phyloP scores from a whole-genome alignment of 192 early-diverging fungal species.

The Coemansia nantahalensis region DNA sequence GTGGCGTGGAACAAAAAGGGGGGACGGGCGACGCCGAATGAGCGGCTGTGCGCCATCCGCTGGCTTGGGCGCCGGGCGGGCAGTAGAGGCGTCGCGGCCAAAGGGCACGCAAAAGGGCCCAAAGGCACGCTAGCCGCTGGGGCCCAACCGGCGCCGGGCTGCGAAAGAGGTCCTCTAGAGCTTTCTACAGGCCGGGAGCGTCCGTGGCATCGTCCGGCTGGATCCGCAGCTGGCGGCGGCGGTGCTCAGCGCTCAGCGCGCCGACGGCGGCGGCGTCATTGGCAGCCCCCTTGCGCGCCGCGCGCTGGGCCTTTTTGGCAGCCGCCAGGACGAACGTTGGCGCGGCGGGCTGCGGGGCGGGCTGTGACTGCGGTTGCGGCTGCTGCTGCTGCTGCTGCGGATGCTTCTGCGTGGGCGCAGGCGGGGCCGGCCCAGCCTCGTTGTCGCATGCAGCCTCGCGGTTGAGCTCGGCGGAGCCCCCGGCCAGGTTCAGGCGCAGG shows the following conservation, averaged over 20 bases:
- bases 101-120: too few species aligned
- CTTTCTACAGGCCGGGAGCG: background rate
- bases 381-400: background rate
- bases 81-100: too few species aligned
- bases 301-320: slow-evolving; percentile 2
- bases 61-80: too few species aligned
- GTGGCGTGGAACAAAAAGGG: too few species aligned
- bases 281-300: background rate
- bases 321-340: slow-evolving; percentile 31
- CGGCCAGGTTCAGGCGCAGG: slow-evolving; percentile 28
- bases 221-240: slow-evolving; percentile 32
- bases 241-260: slow-evolving; percentile 7
- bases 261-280: background rate
- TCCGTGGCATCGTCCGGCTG: slow-evolving; percentile 18
- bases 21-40: too few species aligned
- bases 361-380: background rate
- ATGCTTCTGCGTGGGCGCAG: slow-evolving; percentile 1
- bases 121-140: too few species aligned
- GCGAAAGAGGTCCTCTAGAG: background rate
- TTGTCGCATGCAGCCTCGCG: slow-evolving; percentile 4
- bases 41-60: too few species aligned
- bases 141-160: too few species aligned
- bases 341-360: slow-evolving; percentile 8
- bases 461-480: slow-evolving; percentile 11
- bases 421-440: background rate